A percentile compares a stretch with the other conserved stretches of the same genome.
phyloP scores from a whole-genome alignment of 306 rosid genomes.

The Heteromeles arbutifolia region DNA sequence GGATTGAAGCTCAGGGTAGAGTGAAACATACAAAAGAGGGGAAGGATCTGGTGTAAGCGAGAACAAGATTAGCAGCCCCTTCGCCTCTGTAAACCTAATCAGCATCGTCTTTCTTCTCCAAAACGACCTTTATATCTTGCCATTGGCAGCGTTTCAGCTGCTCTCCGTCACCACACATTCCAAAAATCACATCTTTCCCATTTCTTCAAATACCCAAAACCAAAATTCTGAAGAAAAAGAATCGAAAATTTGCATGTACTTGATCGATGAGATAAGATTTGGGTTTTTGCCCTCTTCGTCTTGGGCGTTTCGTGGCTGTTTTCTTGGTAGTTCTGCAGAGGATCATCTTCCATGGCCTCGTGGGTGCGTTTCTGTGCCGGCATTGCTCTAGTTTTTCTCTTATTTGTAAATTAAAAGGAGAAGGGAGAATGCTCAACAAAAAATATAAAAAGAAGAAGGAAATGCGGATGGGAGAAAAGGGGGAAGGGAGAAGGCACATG shows the following conservation, averaged over 20 bases:
- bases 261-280: background rate
- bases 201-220: background rate
- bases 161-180: background rate
- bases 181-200: background rate
- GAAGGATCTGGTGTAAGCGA: conserved; percentile 62
- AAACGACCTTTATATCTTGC: conserved; percentile 41
- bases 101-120: conserved; percentile 43
- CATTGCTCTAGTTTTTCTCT: conserved; percentile 44
- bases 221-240: background rate
- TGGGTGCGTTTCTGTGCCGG: conserved; percentile 50
- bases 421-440: too few species aligned
- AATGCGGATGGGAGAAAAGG: too few species aligned
- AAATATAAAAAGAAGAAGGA: too few species aligned
- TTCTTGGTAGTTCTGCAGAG: conserved; percentile 12
- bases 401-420: too few species aligned
- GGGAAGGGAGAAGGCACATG: too few species aligned
- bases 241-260: background rate
- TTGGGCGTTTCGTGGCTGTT: conserved; percentile 19
- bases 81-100: conserved; percentile 86
- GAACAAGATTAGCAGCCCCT: conserved; percentile 89
- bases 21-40: conserved; percentile 46
- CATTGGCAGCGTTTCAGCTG: conserved; percentile 12
- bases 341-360: background rate
- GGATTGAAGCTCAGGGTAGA: background rate
- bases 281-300: conserved; percentile 30